phyloP scores from a whole-genome alignment of 305 asterid genomes.

The Solanum chacoense region DNA sequence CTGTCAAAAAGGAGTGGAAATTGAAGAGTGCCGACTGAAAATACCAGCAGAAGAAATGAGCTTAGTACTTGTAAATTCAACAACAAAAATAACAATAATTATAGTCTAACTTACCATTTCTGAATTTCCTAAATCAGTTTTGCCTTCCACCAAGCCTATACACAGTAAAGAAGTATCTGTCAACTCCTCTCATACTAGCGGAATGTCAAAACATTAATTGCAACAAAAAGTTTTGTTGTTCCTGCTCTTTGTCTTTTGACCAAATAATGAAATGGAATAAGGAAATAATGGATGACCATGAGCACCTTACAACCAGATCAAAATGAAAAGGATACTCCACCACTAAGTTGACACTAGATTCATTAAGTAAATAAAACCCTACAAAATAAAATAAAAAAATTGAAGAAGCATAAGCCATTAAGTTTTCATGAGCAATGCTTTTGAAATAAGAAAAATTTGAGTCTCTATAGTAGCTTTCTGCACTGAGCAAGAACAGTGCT shows the following conservation, averaged over 20 bases:
- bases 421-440: not conserved
- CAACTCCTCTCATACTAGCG: not conserved
- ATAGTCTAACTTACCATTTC: slow-evolving; percentile 33
- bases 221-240: not conserved
- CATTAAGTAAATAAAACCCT: not conserved
- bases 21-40: slow-evolving; percentile 91
- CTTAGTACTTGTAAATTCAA: not conserved
- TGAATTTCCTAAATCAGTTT: slow-evolving; percentile 4
- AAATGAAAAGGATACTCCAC: not conserved
- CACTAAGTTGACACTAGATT: not conserved
- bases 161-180: slow-evolving; percentile 9
- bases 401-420: not conserved
- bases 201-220: not conserved
- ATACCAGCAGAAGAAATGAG: slow-evolving; percentile 16
- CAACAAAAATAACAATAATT: not conserved
- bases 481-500: not conserved
- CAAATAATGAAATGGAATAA: not conserved
- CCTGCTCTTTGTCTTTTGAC: not conserved
- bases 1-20: slow-evolving; percentile 84
- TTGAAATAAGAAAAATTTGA: not conserved
- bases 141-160: slow-evolving; percentile 10
- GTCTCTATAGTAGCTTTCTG: not conserved
- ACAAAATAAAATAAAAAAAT: not conserved
- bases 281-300: not conserved
- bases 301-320: not conserved